phyloP scores from a whole-genome alignment of 2,329 filamentous ascomycete genomes.

The Epichloe brachyelytri region DNA sequence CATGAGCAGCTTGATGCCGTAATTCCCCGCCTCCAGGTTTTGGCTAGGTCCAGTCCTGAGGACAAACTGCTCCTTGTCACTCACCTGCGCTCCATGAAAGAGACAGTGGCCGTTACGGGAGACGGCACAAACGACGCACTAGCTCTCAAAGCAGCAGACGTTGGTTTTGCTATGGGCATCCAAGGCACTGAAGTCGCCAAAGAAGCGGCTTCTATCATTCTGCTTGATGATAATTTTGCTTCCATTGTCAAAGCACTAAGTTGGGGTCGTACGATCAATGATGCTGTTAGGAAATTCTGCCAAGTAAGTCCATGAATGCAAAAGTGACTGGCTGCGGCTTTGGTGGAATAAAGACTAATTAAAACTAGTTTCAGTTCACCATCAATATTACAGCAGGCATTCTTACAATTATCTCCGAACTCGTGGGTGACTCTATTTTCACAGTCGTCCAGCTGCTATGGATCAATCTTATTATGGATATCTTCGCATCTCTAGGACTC shows the following conservation, averaged over 20 bases:
- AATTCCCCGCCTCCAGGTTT: conserved; percentile 51
- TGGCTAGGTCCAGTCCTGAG: conserved; percentile 56
- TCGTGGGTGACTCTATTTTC: conserved; percentile 39
- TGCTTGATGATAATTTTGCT: conserved; percentile 53
- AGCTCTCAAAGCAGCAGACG: conserved; percentile 51
- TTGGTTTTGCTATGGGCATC: conserved; percentile 57
- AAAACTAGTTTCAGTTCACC: conserved; percentile 45
- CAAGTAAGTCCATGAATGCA: conserved; percentile 25
- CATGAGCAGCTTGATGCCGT: conserved; percentile 36
- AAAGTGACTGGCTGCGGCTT: not conserved
- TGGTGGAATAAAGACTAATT: not conserved
- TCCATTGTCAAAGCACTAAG: conserved; percentile 50
- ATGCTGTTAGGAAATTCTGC: conserved; percentile 51
- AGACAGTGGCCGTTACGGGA: conserved; percentile 54
- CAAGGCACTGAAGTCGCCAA: conserved; percentile 54
- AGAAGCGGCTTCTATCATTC: conserved; percentile 51
- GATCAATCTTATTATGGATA: conserved; percentile 60
- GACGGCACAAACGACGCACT: conserved; percentile 56
- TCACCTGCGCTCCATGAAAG: conserved; percentile 49
- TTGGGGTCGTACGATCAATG: conserved; percentile 51
- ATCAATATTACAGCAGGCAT: conserved; percentile 56
- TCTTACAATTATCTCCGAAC: conserved; percentile 49
- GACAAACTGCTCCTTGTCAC: conserved; percentile 56
- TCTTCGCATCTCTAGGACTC: conserved; percentile 51
- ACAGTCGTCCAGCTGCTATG: conserved; percentile 54